Percentiles rank a stretch among this genome's conserved stretches.
phyloP scores from a whole-genome alignment of 2,329 filamentous ascomycete genomes.

The Bipolaris sorokiniana region DNA sequence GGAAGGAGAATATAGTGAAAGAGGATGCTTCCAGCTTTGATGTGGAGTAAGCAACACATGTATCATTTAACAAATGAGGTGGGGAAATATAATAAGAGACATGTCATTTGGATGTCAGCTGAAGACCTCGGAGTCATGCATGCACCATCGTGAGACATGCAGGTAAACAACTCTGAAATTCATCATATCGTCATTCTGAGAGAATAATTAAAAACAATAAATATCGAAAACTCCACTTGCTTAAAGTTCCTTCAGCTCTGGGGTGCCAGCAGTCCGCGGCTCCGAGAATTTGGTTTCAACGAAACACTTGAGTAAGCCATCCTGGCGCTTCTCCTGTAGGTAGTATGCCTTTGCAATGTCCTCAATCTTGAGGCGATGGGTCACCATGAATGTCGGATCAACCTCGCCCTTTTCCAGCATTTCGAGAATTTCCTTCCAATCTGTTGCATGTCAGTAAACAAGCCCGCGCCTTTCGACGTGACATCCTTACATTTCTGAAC shows the following conservation, averaged over 20 bases:
- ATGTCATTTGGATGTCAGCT: not conserved
- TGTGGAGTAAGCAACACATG: not conserved
- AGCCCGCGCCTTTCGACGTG: no score
- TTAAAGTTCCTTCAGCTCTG: conserved; percentile 51
- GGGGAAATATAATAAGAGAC: not conserved
- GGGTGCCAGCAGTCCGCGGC: conserved; percentile 58
- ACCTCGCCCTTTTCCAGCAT: conserved; percentile 71
- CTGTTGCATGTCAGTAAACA: not conserved
- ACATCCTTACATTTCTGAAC: conserved; percentile 67
- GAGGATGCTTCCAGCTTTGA: not conserved
- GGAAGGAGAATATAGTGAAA: not conserved
- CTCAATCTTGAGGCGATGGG: conserved; percentile 68
- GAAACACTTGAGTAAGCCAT: conserved; percentile 81
- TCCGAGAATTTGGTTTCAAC: conserved; percentile 57
- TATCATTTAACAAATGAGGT: not conserved
- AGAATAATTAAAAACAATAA: not conserved
- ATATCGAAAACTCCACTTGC: not conserved
- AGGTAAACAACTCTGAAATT: not conserved
- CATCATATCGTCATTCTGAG: not conserved
- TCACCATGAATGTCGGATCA: conserved; percentile 79
- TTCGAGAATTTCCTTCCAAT: conserved; percentile 78
- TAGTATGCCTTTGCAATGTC: conserved; percentile 59
- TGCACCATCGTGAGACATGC: not conserved
- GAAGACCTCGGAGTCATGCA: not conserved
- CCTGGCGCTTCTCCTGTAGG: conserved; percentile 71